Conservation (phyloP, 441 rosid genomes). For the Pelargonium myrrhifolium region DNA sequence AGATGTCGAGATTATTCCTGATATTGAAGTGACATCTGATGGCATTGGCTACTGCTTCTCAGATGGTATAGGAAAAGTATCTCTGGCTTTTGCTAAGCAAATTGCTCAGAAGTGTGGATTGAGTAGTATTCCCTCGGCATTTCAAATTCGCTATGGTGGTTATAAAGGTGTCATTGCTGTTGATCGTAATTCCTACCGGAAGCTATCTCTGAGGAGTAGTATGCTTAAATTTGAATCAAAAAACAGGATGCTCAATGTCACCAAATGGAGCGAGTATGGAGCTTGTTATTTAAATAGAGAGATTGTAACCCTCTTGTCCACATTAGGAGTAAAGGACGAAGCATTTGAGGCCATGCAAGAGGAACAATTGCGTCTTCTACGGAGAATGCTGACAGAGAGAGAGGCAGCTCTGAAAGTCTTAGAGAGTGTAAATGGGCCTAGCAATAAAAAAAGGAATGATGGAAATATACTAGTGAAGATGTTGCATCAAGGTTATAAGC, state of each 20-base stretch:
- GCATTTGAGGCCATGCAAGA: slow-evolving; percentile 54
- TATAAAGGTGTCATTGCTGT: slow-evolving; percentile 87
- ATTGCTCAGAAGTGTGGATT: slow-evolving; percentile 76
- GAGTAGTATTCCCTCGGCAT: slow-evolving; percentile 72
- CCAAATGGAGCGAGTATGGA: slow-evolving; percentile 68
- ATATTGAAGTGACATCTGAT: slow-evolving; percentile 60
- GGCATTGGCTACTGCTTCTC: slow-evolving; percentile 79
- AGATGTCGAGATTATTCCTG: slow-evolving; percentile 74
- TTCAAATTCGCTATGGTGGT: slow-evolving; percentile 94
- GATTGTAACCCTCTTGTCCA: slow-evolving; percentile 70
- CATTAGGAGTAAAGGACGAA: slow-evolving; percentile 65
- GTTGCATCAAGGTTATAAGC: slow-evolving; percentile 68
- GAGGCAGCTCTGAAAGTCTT: slow-evolving; percentile 61
- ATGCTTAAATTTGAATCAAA: slow-evolving; percentile 81
- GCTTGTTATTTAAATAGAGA: slow-evolving; percentile 89
- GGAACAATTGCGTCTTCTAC: slow-evolving; percentile 50
- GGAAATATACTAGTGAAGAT: slow-evolving; percentile 57
- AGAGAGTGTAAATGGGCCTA: slow-evolving; percentile 46
- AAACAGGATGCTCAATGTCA: slow-evolving; percentile 82
- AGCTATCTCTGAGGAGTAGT: slow-evolving; percentile 70
- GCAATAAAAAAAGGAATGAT: slow-evolving; percentile 18
- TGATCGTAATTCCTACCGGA: slow-evolving; percentile 64
- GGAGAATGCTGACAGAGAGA: slow-evolving; percentile 51
- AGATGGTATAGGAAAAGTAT: slow-evolving; percentile 91
- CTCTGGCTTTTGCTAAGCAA: slow-evolving; percentile 58